Base-by-base conservation (phyloP, 148 eudicot species). In the Cornus florida region DNA sequence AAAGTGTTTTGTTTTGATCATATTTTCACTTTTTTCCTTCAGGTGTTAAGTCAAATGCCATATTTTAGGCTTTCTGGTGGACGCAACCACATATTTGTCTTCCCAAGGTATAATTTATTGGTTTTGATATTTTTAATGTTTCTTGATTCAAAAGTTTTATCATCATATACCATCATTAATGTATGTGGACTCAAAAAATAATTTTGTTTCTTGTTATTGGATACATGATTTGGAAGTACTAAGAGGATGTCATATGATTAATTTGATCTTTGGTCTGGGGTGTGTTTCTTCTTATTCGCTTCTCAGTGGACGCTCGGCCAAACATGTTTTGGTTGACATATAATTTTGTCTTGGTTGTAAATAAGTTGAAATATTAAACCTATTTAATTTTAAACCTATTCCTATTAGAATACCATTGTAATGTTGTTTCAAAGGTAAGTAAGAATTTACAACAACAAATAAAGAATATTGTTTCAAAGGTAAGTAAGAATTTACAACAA, bases 21-120 rank as follows among this genome's bases (percentile, higher is more conserved):
- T 46, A 24, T 46, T 39, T 11, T 50, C 66, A 12, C 69, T 43
- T 70, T 83, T 75, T 86, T 76, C 83, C 87, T 89, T 82, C 88
- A 95, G 99, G 99, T 95, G 75, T 82, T 95, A 79, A 92, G 94
- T 84, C 97, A 93, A 90, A 95, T 95, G 99, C 96, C 94, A 76
- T 86, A 95, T 86, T 95, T 95, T 84, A 93, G 99, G 80, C 86
- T 90, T 82, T 92, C 99, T 38, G 97, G 94, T 80, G 99, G 99
- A 33, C 97, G 99, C 76, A 79, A 93, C 82, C 99, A 95, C 84
- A 83, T 95, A 39, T 95, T 95, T 82, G 91, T 95, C 65, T 95
- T 95, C 80, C 99, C 99, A 75, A 95, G 99, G 97, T 95, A 88
- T 62, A 48, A 22, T 48, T 23, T 4, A 35, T 62, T 76, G 8